Percentiles rank a stretch among this genome's conserved stretches.
phyloP scores from a whole-genome alignment of 768 basidiomycete genomes.

The Russula emetica region DNA sequence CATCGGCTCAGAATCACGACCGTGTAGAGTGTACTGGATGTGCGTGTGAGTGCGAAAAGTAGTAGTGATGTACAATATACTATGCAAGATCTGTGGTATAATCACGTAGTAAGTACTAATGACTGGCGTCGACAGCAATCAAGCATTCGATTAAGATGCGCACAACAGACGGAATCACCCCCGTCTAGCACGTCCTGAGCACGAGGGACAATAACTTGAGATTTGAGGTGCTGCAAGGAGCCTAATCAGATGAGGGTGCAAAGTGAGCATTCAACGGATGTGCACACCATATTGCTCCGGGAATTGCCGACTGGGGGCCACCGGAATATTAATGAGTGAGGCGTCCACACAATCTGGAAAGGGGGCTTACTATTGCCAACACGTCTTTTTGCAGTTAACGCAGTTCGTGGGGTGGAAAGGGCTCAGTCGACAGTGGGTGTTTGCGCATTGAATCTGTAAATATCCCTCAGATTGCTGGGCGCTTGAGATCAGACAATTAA shows the following conservation, averaged over 20 bases:
- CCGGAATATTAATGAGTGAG: too few species aligned
- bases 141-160: conserved; percentile 2
- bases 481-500: not conserved
- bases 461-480: not conserved
- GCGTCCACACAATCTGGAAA: not conserved
- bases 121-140: not conserved
- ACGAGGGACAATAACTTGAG: conserved; percentile 22
- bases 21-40: conserved; percentile 7
- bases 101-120: conserved; percentile 15
- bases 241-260: conserved; percentile 1
- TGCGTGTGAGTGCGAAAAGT: conserved; percentile 2
- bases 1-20: not conserved
- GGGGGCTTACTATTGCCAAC: conserved; percentile 23
- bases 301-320: conserved; percentile 20
- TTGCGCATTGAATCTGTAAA: conserved; percentile 23
- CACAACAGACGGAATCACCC: conserved; percentile 10
- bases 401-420: conserved; percentile 22
- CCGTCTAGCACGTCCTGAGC: conserved; percentile 17
- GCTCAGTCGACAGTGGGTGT: conserved; percentile 22
- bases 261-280: too few species aligned
- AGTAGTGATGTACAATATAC: conserved; percentile 20
- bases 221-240: conserved; percentile 20
- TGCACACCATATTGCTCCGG: conserved; percentile 22
- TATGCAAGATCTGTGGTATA: conserved; percentile 24
- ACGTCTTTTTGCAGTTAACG: conserved; percentile 24